phyloP scores from a whole-genome alignment of 371 early-diverging fungal species.

The Batrachochytrium dendrobatidis region DNA sequence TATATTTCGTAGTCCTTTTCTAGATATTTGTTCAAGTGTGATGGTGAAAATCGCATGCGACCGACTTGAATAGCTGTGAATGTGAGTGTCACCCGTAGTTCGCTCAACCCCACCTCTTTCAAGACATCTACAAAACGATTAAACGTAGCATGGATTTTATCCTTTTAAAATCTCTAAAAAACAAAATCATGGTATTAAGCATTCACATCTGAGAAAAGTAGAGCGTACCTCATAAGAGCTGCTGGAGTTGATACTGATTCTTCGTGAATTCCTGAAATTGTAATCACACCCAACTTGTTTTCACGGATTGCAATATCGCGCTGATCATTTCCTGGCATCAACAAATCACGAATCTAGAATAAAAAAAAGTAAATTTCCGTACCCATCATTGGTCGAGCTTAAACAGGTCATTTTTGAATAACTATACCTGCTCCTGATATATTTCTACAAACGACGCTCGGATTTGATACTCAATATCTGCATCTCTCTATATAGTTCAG shows the following conservation, averaged over 20 bases:
- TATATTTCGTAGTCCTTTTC: neutral
- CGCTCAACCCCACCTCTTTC: conserved; percentile 29
- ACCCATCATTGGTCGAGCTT: too few relatives aligned
- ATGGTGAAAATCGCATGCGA: conserved; percentile 40
- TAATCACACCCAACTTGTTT: conserved; percentile 28
- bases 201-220: neutral
- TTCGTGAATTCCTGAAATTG: conserved; percentile 26
- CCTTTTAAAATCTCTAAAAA: too few relatives aligned
- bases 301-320: conserved; percentile 35
- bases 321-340: conserved; percentile 17
- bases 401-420: neutral
- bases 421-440: conserved; percentile 37
- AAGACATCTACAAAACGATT: conserved; percentile 17
- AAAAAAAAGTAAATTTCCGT: too few relatives aligned
- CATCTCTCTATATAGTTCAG: conserved; percentile 7
- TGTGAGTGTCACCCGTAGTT: conserved; percentile 38
- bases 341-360: conserved; percentile 31
- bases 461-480: conserved; percentile 12
- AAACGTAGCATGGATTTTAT: neutral
- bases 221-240: conserved; percentile 15
- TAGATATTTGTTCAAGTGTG: conserved; percentile 18
- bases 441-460: conserved; percentile 36
- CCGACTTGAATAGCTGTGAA: conserved; percentile 32
- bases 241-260: conserved; percentile 13
- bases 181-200: neutral